Evolutionary conservation across 2,329 filamentous ascomycete species (phyloP), one percentile per base, ranked within the genome.

Genomic region (Davidsoniella eucalypti): DNA sequence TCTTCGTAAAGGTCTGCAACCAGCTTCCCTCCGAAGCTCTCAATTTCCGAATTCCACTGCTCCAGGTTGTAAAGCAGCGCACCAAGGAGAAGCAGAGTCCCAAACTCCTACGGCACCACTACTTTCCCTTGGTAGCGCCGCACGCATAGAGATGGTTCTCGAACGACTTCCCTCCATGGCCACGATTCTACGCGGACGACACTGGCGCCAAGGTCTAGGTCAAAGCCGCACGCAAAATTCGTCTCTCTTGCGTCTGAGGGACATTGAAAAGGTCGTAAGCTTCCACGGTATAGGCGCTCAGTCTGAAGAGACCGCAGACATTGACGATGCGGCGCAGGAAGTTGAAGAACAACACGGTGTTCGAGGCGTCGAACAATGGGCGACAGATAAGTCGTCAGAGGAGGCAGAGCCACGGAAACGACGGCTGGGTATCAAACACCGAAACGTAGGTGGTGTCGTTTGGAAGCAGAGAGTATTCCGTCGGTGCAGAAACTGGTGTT

Each of bases 111-210:
- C 14, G 1, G 49, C 62, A 1, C 70, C 72, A 0, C 63, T 75
- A 1, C 66, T 80, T 14, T 75, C 77, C 0, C 70, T 81, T 1
- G 80, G 81, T 41, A 79, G 70, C 54, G 76, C 80, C 3, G 78
- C 81, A 3, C 79, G 80, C 36, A 73, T 72, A 40, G 85, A 90
- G 62, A 73, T 92, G 68, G 65, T 95, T 0, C 74, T 95, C 21
- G 86, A 96, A 56, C 79, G 87, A 7, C 71, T 98, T 0, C 92
- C 92, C 0, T 96, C 94, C 63, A 78, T 92, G 70, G 72, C 80
- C 1, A 72, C 76, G 47, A 84, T 95, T 59, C 63, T 67, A 2
- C 67, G 71, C 14, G 57, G 38, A 21, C 37, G 16, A 14, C 44
- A 41, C 29, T n/a, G 7, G 37, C 38, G 54, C 56, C 58, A 14